Evolutionary conservation across 495 filamentous ascomycete species (phyloP).

Genomic region (Xylaria flabelliformis): DNA sequence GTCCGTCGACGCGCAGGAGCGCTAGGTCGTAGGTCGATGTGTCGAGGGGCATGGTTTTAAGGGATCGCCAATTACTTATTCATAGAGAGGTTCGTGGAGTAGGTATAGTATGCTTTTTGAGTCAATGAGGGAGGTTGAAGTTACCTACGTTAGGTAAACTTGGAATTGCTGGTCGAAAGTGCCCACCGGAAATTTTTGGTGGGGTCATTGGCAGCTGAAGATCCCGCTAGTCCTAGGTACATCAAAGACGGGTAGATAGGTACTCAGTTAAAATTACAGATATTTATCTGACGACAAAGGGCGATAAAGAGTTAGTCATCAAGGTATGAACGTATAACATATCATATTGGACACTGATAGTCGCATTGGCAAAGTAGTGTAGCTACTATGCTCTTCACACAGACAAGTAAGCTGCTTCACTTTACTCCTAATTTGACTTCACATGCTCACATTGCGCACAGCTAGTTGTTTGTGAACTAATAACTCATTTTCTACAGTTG

Average conservation of each 20-base stretch:
- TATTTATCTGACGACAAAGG: background rate
- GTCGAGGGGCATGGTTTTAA: constrained; percentile 80
- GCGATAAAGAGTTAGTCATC: background rate
- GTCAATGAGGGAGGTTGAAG: background rate
- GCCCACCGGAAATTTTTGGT: constrained; percentile 36
- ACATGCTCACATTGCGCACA: background rate
- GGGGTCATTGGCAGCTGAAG: constrained; percentile 28
- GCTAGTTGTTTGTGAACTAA: background rate
- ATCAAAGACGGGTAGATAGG: background rate
- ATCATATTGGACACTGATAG: background rate
- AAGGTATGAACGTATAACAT: background rate
- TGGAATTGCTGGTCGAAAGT: background rate
- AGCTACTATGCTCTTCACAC: background rate
- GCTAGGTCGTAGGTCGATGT: constrained; percentile 86
- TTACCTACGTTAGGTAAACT: background rate
- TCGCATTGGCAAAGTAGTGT: background rate
- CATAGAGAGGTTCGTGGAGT: background rate
- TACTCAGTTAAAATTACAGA: background rate
- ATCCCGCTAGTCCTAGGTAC: background rate
- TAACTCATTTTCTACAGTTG: background rate
- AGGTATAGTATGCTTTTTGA: too few species aligned
- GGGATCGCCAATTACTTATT: background rate
- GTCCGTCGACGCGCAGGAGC: constrained; percentile 88
- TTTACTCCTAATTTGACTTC: too few species aligned
- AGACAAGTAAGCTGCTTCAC: too few species aligned